Conservation (phyloP, 306 rosid species). For the Cucurbita maxima region DNA sequence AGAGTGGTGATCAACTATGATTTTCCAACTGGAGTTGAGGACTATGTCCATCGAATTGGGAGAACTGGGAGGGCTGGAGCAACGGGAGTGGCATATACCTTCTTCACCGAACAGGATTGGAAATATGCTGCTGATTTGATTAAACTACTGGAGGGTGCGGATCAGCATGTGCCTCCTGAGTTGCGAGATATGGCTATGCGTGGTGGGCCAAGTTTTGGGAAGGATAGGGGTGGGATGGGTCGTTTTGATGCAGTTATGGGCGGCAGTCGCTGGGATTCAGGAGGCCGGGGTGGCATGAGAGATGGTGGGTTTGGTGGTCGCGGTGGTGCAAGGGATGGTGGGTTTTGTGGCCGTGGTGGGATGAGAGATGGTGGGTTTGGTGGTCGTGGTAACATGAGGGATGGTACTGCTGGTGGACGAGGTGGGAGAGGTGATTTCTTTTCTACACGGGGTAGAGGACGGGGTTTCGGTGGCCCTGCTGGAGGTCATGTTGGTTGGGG, state of each 20-base stretch:
- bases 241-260: constrained; percentile 39
- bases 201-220: constrained; percentile 69
- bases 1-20: constrained; percentile 96
- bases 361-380: constrained; percentile 36
- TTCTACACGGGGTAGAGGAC: constrained; percentile 67
- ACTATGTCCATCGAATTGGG: constrained; percentile 94
- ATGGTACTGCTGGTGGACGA: constrained; percentile 19
- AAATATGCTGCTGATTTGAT: constrained; percentile 80
- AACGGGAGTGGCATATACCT: constrained; percentile 80
- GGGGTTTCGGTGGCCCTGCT: constrained; percentile 58
- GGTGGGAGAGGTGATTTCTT: constrained; percentile 76
- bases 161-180: constrained; percentile 85
- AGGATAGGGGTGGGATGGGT: constrained; percentile 46
- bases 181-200: constrained; percentile 67
- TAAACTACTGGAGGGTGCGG: constrained; percentile 95
- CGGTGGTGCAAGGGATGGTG: constrained; percentile 33
- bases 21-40: constrained; percentile 92
- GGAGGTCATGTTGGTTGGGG: constrained; percentile 59
- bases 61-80: constrained; percentile 99
- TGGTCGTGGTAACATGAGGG: constrained; percentile 20
- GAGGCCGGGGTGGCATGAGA: constrained; percentile 52
- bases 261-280: constrained; percentile 38
- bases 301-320: constrained; percentile 54
- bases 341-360: constrained; percentile 42
- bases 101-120: constrained; percentile 96